Conservation (phyloP, 768 basidiomycete genomes). For the Trametes coccinea region DNA sequence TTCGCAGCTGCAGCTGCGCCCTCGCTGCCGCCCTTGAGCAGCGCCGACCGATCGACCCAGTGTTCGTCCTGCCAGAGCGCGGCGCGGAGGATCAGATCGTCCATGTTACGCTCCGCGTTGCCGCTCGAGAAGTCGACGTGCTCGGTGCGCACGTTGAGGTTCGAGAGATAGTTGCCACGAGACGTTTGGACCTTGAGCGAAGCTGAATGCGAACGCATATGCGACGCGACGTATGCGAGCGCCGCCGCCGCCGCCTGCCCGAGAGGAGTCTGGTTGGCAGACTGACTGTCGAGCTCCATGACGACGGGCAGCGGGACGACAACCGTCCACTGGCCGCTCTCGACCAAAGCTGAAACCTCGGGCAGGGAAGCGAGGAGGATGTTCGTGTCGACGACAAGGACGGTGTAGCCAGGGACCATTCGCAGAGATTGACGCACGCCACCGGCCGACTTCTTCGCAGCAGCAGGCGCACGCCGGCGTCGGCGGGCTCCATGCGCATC, state of each 20-base stretch:
- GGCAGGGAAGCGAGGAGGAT: conserved; percentile 84
- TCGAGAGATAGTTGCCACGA: conserved; percentile 88
- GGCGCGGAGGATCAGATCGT: conserved; percentile 90
- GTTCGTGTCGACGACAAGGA: conserved; percentile 94
- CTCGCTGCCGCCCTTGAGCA: conserved; percentile 49
- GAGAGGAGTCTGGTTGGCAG: conserved; percentile 60
- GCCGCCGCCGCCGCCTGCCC: conserved; percentile 75
- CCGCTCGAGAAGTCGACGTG: conserved; percentile 66
- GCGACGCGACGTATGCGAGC: conserved; percentile 70
- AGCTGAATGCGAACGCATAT: conserved; percentile 69
- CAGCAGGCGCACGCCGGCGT: conserved; percentile 33
- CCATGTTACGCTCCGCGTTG: conserved; percentile 76
- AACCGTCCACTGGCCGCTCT: conserved; percentile 82
- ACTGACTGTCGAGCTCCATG: conserved; percentile 95
- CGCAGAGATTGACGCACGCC: conserved; percentile 43
- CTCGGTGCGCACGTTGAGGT: conserved; percentile 81
- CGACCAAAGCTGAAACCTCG: conserved; percentile 72
- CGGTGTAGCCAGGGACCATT: conserved; percentile 82
- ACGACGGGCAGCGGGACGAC: conserved; percentile 92
- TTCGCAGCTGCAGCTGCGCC: conserved; percentile 30
- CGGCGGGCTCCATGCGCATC: conserved; percentile 27
- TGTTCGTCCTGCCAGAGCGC: conserved; percentile 94
- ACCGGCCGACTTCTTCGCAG: conserved; percentile 29
- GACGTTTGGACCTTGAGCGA: conserved; percentile 95
- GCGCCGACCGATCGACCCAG: conserved; percentile 80